Conservation (phyloP, 108 stramenopile genomes). For the Aurantiochytrium sp. region DNA sequence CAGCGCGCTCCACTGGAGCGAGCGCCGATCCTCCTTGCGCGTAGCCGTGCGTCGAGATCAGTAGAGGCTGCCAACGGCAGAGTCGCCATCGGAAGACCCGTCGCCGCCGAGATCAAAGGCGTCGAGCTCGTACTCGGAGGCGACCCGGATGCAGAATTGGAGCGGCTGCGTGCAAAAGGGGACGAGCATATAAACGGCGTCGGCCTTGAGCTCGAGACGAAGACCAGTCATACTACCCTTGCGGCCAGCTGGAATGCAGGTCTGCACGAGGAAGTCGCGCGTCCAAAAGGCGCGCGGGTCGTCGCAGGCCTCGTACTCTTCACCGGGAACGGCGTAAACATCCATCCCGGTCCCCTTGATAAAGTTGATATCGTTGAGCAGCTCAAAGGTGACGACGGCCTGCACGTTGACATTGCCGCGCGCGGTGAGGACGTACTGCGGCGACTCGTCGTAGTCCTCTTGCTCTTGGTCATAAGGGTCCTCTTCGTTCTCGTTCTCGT, state of each 20-base stretch:
- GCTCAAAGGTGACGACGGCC: constrained; percentile 15
- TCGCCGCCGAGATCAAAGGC: background rate
- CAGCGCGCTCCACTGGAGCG: too few relatives aligned
- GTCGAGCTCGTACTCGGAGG: background rate
- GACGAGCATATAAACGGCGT: background rate
- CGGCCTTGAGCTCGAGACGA: background rate
- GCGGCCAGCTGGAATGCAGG: background rate
- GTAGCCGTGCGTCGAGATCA: background rate
- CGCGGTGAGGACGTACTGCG: background rate
- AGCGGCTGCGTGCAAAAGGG: constrained; percentile 11
- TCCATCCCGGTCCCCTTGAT: constrained; percentile 23
- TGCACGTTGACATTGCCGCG: background rate
- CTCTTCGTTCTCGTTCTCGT: background rate
- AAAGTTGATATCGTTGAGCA: constrained; percentile 23
- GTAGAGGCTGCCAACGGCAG: background rate
- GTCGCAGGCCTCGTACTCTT: constrained; percentile 19
- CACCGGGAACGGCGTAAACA: background rate
- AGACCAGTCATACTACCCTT: constrained; percentile 26
- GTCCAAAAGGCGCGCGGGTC: constrained; percentile 20
- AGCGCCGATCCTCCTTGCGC: too few relatives aligned
- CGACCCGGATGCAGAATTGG: constrained; percentile 11
- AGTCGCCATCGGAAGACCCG: background rate
- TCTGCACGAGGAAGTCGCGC: background rate
- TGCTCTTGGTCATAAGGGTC: background rate
- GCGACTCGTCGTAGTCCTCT: constrained; percentile 4